Percentiles rank a stretch among this genome's conserved stretches.
Evolutionary conservation across 176 grass and related monocot species (phyloP).

Genomic region (Bothriochloa decipiens): DNA sequence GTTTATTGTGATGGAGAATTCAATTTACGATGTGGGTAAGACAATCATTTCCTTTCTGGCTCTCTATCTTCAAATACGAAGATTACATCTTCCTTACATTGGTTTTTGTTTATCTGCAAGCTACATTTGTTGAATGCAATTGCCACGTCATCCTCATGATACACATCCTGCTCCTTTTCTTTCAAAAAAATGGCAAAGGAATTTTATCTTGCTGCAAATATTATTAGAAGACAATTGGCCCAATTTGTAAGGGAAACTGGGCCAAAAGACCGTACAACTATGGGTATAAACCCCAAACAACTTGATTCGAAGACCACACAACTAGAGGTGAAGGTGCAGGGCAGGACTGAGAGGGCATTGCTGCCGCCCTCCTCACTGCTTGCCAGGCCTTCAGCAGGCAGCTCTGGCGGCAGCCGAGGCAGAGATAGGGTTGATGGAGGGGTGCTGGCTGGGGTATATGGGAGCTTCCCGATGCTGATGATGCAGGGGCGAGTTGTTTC

Average conservation of each 20-base stretch:
- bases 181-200: neutral
- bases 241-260: neutral
- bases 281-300: neutral
- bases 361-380: neutral
- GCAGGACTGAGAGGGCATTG: neutral
- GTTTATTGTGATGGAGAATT: constrained; percentile 96
- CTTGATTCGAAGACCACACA: neutral
- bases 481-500: neutral
- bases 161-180: neutral
- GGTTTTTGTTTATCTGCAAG: constrained; percentile 24
- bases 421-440: neutral
- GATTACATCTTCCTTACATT: neutral
- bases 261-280: neutral
- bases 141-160: neutral
- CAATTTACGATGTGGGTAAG: constrained; percentile 89
- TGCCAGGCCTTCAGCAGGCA: neutral
- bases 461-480: neutral
- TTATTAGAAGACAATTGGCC: neutral
- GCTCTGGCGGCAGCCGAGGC: neutral
- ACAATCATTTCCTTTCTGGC: constrained; percentile 32
- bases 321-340: neutral
- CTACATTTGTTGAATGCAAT: neutral
- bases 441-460: neutral
- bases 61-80: neutral
- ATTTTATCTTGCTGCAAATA: neutral